phyloP scores from a whole-genome alignment of 1,284 basidiomycete genomes.

The Ustilago vetiveriae region DNA sequence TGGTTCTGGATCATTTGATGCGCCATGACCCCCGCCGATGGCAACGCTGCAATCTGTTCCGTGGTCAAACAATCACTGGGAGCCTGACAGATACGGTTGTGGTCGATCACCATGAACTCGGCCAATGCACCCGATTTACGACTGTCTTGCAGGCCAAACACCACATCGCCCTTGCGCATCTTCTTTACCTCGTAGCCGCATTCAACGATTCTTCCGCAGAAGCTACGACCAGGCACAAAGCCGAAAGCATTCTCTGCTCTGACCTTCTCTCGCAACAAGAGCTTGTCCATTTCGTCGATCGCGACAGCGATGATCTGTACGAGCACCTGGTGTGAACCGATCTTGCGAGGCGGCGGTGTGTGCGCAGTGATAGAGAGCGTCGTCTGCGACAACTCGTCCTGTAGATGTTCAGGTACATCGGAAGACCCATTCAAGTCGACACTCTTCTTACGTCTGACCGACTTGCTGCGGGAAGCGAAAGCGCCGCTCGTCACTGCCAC shows the following conservation, averaged over 20 bases:
- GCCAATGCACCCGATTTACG: slow-evolving; percentile 68
- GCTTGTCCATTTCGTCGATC: slow-evolving; percentile 66
- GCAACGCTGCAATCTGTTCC: slow-evolving; percentile 69
- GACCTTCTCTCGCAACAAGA: slow-evolving; percentile 64
- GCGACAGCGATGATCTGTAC: slow-evolving; percentile 68
- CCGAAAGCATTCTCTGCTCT: slow-evolving; percentile 64
- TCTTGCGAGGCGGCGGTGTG: slow-evolving; percentile 66
- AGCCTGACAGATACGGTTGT: slow-evolving; percentile 67
- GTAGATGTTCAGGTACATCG: slow-evolving; percentile 54
- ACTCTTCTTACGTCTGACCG: slow-evolving; percentile 38
- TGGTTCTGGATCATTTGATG: slow-evolving; percentile 68
- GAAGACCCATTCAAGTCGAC: slow-evolving; percentile 27
- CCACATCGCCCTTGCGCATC: slow-evolving; percentile 68
- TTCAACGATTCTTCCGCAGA: slow-evolving; percentile 68
- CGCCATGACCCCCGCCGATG: slow-evolving; percentile 67
- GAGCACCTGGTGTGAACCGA: slow-evolving; percentile 66
- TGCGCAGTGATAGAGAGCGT: slow-evolving; percentile 60
- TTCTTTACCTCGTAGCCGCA: slow-evolving; percentile 67
- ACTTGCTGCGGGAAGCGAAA: slow-evolving; percentile 31
- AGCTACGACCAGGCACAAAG: slow-evolving; percentile 68
- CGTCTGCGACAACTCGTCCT: slow-evolving; percentile 53
- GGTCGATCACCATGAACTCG: slow-evolving; percentile 67
- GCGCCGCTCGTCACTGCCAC: slow-evolving; percentile 58
- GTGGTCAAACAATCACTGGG: slow-evolving; percentile 64
- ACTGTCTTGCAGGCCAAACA: slow-evolving; percentile 68